These are phyloP conservation scores for Vaccinium darrowii DNA, from an alignment of 148 eudicot species.

Conservation along the genomic window DNA sequence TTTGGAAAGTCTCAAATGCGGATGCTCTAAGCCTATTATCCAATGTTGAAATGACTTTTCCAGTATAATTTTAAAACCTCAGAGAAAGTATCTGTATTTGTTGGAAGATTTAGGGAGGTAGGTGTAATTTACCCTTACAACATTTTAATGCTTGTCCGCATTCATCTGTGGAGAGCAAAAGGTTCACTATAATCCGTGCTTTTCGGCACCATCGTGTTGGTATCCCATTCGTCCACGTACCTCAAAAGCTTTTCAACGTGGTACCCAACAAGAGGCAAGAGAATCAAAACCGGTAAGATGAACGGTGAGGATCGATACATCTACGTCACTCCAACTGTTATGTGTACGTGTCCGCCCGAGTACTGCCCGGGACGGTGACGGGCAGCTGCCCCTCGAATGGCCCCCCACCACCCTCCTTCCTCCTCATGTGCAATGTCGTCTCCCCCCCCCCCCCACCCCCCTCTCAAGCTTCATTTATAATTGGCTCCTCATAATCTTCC, in stretches of 20 bases:
- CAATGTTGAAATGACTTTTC: too few relatives aligned
- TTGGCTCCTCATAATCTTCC: background rate
- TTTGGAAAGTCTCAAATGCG: too few relatives aligned
- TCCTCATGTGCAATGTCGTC: constrained; percentile 15
- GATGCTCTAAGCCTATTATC: too few relatives aligned
- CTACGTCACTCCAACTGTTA: constrained; percentile 41
- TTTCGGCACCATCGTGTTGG: constrained; percentile 24
- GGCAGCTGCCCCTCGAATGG: constrained; percentile 36
- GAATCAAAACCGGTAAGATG: constrained; percentile 1
- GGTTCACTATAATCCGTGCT: too few relatives aligned
- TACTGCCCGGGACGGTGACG: constrained; percentile 53
- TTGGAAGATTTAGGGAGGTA: too few relatives aligned
- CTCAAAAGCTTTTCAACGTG: constrained; percentile 43
- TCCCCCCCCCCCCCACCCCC: background rate
- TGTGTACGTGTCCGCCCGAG: constrained; percentile 33
- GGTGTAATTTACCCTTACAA: too few relatives aligned
- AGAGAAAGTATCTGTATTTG: too few relatives aligned
- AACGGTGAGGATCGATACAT: constrained; percentile 32
- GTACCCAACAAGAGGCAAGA: constrained; percentile 1
- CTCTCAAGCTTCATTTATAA: background rate
- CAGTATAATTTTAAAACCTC: too few relatives aligned
- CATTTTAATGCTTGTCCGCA: too few relatives aligned
- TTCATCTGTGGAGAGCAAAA: too few relatives aligned
- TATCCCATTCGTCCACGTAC: constrained; percentile 50
- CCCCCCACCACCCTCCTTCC: constrained; percentile 14